Percentiles rank a stretch among this genome's conserved stretches.
Evolutionary conservation across 1,284 basidiomycete species (phyloP).

Genomic region (Cystobasidium sp.): DNA sequence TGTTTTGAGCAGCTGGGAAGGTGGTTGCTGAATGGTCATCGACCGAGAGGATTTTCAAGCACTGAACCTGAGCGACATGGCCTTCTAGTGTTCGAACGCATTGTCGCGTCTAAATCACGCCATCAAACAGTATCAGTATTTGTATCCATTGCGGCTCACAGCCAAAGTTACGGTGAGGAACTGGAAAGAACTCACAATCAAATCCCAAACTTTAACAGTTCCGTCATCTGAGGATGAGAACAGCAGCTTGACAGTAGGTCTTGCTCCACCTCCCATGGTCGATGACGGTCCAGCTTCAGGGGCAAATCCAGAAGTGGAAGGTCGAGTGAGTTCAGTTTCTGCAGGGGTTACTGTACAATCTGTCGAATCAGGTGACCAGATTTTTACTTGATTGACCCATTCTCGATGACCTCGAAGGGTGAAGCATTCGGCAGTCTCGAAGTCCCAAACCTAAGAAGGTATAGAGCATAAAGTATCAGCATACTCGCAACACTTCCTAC

Average conservation of each 20-base stretch:
- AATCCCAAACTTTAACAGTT: constrained; percentile 92
- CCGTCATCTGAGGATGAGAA: constrained; percentile 97
- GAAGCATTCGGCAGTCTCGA: constrained; percentile 88
- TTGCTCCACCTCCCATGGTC: not conserved
- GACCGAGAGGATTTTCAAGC: constrained; percentile 71
- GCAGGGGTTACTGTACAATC: constrained; percentile 66
- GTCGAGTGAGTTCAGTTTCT: constrained; percentile 53
- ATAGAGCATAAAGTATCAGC: not conserved
- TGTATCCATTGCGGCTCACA: not conserved
- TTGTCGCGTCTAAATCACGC: constrained; percentile 66
- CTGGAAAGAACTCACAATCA: constrained; percentile 7
- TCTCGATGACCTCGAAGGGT: constrained; percentile 89
- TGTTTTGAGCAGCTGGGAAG: constrained; percentile 24
- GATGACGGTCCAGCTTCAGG: constrained; percentile 9
- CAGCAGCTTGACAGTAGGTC: constrained; percentile 70
- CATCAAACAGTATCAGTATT: not conserved
- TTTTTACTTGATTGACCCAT: constrained; percentile 93
- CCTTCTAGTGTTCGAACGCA: constrained; percentile 86
- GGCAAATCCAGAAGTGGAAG: not conserved
- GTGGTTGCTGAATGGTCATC: constrained; percentile 27
- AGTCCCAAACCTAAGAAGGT: constrained; percentile 72
- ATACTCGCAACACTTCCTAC: not conserved
- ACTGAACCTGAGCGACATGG: constrained; percentile 94
- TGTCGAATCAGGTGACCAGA: constrained; percentile 66
- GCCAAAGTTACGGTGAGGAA: too few relatives aligned